Conservation (phyloP, 1,284 basidiomycete genomes). For the Cutaneotrichosporon dermatis region DNA sequence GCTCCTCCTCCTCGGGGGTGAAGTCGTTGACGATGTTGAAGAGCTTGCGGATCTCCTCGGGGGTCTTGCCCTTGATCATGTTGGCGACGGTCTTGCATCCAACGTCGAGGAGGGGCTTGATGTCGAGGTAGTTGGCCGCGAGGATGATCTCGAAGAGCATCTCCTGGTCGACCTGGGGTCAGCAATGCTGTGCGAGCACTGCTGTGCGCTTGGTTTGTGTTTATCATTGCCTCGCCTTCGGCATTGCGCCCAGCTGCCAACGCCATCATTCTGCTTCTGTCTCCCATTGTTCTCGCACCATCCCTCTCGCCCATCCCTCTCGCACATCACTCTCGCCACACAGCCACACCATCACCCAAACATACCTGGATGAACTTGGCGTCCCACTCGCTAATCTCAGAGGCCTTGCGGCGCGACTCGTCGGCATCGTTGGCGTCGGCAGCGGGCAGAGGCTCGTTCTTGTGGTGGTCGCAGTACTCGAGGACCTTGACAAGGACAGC, state of each 20-base stretch:
- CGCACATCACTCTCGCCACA: too few relatives aligned
- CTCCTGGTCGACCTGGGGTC: conserved; percentile 69
- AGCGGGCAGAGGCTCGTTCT: conserved; percentile 88
- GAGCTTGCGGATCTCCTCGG: conserved; percentile 77
- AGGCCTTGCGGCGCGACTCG: conserved; percentile 94
- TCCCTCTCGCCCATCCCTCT: too few relatives aligned
- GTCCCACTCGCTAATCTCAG: conserved; percentile 99
- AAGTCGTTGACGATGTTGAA: conserved; percentile 99
- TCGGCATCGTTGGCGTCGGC: conserved; percentile 71
- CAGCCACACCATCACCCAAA: background rate
- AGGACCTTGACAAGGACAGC: conserved; percentile 97
- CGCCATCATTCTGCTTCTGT: too few relatives aligned
- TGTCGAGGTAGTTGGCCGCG: conserved; percentile 99
- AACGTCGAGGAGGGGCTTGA: conserved; percentile 96
- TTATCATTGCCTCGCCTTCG: background rate
- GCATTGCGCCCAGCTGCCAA: background rate
- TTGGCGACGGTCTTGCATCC: conserved; percentile 99
- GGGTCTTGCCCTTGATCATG: conserved; percentile 91
- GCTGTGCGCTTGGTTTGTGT: background rate
- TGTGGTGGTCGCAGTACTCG: conserved; percentile 99
- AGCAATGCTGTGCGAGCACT: too few relatives aligned
- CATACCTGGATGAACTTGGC: conserved; percentile 84
- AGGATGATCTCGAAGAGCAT: conserved; percentile 95
- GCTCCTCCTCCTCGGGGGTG: conserved; percentile 98
- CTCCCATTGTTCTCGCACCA: too few relatives aligned